Evolutionary conservation across 371 early-diverging fungal species (phyloP), one percentile per base, ranked within the genome.

Genomic region (Cokeromyces recurvatus): DNA sequence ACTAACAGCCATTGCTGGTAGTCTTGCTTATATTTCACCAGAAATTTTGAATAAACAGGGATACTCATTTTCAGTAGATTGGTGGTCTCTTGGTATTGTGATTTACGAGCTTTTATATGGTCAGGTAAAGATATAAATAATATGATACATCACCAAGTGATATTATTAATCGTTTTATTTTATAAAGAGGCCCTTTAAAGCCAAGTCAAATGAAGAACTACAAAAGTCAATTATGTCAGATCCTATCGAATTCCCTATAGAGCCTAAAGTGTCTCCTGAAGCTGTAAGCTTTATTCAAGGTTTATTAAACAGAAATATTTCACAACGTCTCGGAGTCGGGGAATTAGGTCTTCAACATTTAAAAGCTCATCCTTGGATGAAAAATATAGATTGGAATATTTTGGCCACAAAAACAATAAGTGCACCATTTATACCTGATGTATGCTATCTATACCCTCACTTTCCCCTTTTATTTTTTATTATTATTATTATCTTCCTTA

Each of bases 41-140:
- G 93, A 92, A 57, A 70, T 92, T 1, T 53, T 92, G 6, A 53
- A 60, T n/a, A 74, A 81, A 38, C 79, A 81, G 42, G 87, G 90
- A 0, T 92, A 92, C 61, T 57, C 67, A 22, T 61, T 65, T n/a
- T 74, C 83, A 0, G 80, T 87, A 0, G 91, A 97, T 65, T 92
- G 93, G 88, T 97, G 96, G 96, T 77, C 84, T 40, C 57, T 94
- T 16, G 96, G 94, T 8, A 84, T 95, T 24, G 67, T 87, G n/a
- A 64, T 87, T 32, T 95, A 84, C 61, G 94, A 57, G 15, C 43
- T 57, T 0, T 24, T 57, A 15, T 57, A 43, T 35, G 57, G 57
- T 14, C 40, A 57, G 34, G 57, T 57, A 57, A 5, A n/a, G n/a
- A 29, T 8, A 29, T 8, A 29, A 8, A 29, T 29, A 29, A 11